phyloP scores from a whole-genome alignment of 768 basidiomycete genomes.

The Flagelloscypha sp. region DNA sequence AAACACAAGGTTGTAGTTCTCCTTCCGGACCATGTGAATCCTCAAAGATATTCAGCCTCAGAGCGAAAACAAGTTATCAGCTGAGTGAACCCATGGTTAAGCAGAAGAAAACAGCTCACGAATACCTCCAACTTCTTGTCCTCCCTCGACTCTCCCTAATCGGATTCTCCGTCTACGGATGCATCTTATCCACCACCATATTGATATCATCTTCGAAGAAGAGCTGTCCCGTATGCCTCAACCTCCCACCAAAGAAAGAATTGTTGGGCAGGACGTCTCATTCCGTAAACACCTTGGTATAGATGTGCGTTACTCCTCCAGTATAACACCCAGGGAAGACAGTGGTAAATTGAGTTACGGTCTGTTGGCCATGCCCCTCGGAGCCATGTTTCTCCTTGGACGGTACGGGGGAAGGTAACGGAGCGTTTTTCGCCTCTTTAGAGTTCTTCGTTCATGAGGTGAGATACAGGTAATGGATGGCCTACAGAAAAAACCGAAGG shows the following conservation, averaged over 20 bases:
- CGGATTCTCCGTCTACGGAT: slow-evolving; percentile 43
- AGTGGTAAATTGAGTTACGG: slow-evolving; percentile 35
- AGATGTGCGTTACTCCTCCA: slow-evolving; percentile 47
- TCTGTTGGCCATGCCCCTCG: slow-evolving; percentile 51
- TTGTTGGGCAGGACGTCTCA: slow-evolving; percentile 37
- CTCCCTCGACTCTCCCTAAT: slow-evolving; percentile 38
- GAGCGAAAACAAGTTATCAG: no score
- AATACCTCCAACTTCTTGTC: slow-evolving; percentile 45
- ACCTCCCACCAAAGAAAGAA: slow-evolving; percentile 35
- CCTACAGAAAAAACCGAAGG: slow-evolving; percentile 23
- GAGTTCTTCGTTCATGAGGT: slow-evolving; percentile 35
- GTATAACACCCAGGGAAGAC: slow-evolving; percentile 53
- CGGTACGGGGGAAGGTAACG: slow-evolving; percentile 37
- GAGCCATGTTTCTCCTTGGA: slow-evolving; percentile 36
- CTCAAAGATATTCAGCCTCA: slow-evolving; percentile 47
- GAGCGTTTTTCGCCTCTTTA: slow-evolving; percentile 36
- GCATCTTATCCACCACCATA: slow-evolving; percentile 43
- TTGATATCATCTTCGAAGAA: slow-evolving; percentile 52
- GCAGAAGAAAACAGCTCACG: no score
- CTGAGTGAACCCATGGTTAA: no score
- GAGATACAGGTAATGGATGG: slow-evolving; percentile 38
- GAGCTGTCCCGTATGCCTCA: slow-evolving; percentile 44
- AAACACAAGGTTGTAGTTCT: slow-evolving; percentile 45
- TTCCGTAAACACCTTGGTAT: slow-evolving; percentile 45
- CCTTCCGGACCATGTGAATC: slow-evolving; percentile 41